phyloP scores from a whole-genome alignment of 2,329 filamentous ascomycete species.

The Lasiodiplodia theobromae region DNA sequence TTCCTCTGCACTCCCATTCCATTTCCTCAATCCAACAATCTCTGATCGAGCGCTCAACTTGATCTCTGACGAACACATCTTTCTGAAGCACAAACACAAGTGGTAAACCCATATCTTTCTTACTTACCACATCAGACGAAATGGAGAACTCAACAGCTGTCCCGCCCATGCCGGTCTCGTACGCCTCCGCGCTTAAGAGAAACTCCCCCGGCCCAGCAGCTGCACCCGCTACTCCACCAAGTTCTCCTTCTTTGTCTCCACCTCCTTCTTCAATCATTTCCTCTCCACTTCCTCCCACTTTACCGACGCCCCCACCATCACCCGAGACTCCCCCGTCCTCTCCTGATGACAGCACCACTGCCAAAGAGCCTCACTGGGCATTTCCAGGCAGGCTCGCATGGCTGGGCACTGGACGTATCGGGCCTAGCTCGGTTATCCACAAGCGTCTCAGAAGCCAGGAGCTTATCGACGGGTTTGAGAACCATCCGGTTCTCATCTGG shows the following conservation, averaged over 20 bases:
- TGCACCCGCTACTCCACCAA: background rate
- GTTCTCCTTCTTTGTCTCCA: background rate
- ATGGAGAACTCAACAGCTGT: background rate
- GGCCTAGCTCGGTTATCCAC: background rate
- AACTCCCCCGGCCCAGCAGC: background rate
- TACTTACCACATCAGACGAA: too few species aligned
- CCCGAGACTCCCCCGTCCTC: background rate
- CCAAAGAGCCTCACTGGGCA: background rate
- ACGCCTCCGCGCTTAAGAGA: background rate
- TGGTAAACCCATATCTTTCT: background rate
- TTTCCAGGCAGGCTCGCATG: background rate
- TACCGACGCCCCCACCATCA: background rate
- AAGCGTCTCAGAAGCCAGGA: background rate
- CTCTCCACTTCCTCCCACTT: background rate
- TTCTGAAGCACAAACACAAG: background rate
- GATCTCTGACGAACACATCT: background rate
- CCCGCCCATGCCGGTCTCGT: background rate
- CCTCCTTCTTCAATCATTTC: background rate
- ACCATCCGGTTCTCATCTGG: constrained; percentile 19
- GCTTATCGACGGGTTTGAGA: constrained; percentile 1
- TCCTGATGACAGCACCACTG: background rate
- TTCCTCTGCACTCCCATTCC: too few species aligned
- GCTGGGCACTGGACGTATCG: background rate
- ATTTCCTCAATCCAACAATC: too few species aligned
- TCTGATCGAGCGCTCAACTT: too few species aligned